Base-by-base conservation (phyloP, 768 basidiomycete genomes). In the Boletellus emodensis region DNA sequence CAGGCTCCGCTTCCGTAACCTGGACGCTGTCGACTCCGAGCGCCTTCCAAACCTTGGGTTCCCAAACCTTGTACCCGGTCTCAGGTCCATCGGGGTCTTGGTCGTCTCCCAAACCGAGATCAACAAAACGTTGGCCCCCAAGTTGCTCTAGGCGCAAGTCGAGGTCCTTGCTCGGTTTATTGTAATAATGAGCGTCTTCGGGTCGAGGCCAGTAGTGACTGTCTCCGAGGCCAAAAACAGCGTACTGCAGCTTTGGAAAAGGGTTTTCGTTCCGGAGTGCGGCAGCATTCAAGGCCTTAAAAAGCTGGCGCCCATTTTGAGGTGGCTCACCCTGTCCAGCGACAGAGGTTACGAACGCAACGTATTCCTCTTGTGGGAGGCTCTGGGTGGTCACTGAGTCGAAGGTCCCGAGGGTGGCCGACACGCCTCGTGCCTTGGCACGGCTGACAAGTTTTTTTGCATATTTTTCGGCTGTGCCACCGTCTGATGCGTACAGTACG, bases 151-250 rank as follows among this genome's bases (percentile, higher is more conserved):
- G 75, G 15, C 84, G 84, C 20, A 77, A 72, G 70, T 94, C 85
- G 45, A 98, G 82, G 54, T 98, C 95, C 70, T 93, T 94, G 15
- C 84, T 81, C 0, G 95, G 85, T 70, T 93, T 96, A 79, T 98
- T 99, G 77, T 97, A 99, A 70, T 95, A 98, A 61, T 92, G 89
- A n/a, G 85, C 86, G 62, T 98, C 96, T 68, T 98, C 94, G 15
- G 89, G 80, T 37, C 96, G 82, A 9, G 96, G 96, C 96, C 96
- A 99, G 73, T 99, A 99, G 71, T 96, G 94, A 66, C 89, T 94
- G 69, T 99, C 96, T 53, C 96, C 96, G 83, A 99, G 87, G 42
- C 77, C 95, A 59, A 98, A 96, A 39, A 98, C 93, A 46, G 85
- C 71, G 68, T 81, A 90, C 62, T 81, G 85, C 52, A 93, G 73